Conservation (phyloP, 441 rosid genomes). For the Hura crepitans region DNA sequence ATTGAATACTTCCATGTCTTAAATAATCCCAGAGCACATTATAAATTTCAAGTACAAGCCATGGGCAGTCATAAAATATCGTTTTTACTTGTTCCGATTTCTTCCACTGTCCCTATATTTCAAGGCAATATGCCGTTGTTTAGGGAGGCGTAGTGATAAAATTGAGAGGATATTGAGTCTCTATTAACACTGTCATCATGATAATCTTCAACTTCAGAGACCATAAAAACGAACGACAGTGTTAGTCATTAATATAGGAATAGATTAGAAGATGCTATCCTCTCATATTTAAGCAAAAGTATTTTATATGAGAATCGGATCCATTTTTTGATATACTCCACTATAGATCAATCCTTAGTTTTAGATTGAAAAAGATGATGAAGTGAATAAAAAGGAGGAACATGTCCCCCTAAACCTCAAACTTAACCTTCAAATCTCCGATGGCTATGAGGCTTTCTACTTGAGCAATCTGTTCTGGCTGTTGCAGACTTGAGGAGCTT, state of each 20-base stretch:
- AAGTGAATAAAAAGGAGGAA: not conserved
- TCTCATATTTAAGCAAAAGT: not conserved
- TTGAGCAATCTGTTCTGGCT: slow-evolving; percentile 55
- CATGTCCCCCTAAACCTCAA: slow-evolving; percentile 37
- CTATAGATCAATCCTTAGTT: not conserved
- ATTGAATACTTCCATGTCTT: not conserved
- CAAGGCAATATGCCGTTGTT: too few relatives aligned
- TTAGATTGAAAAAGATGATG: not conserved
- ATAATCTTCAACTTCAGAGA: slow-evolving; percentile 2
- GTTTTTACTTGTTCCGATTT: too few relatives aligned
- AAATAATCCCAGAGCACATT: not conserved
- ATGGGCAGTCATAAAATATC: too few relatives aligned
- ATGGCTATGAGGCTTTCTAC: slow-evolving; percentile 57
- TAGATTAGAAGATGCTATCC: not conserved
- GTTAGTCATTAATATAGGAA: not conserved
- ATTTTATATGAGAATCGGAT: not conserved
- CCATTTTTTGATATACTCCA: not conserved
- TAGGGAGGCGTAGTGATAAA: too few relatives aligned
- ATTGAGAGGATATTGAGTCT: too few relatives aligned
- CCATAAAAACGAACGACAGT: not conserved
- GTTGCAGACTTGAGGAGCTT: slow-evolving; percentile 36
- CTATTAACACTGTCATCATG: not conserved
- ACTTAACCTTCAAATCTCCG: slow-evolving; percentile 67
- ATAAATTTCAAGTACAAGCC: too few relatives aligned
- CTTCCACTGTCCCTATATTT: too few relatives aligned